Percentiles rank a stretch among this genome's conserved stretches.
Conservation (phyloP, 1,284 basidiomycete species). For the Vanrija sp. region DNA sequence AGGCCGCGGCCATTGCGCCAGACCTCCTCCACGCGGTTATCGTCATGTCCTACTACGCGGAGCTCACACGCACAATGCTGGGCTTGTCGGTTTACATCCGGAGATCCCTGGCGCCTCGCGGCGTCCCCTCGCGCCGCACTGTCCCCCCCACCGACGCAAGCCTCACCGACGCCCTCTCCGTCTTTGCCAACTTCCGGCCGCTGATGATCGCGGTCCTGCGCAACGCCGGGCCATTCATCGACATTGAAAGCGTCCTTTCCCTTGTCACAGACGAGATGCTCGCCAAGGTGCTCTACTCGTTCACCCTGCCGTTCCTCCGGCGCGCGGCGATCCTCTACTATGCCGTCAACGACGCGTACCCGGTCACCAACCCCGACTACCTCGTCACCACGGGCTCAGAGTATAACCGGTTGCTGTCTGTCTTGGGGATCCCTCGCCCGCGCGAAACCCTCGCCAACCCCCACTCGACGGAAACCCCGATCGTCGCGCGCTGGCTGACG, state of each 20-base stretch:
- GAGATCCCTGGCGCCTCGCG: constrained; percentile 31
- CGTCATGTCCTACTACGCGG: constrained; percentile 80
- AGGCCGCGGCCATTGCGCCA: constrained; percentile 80
- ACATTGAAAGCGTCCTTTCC: constrained; percentile 34
- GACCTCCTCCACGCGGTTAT: constrained; percentile 81
- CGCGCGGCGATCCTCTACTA: constrained; percentile 81
- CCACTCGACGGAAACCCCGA: constrained; percentile 56
- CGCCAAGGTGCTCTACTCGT: constrained; percentile 80
- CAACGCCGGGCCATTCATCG: constrained; percentile 39
- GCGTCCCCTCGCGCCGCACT: constrained; percentile 44
- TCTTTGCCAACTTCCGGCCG: constrained; percentile 35
- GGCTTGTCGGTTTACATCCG: constrained; percentile 57
- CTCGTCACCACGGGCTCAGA: constrained; percentile 55
- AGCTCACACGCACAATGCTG: constrained; percentile 76
- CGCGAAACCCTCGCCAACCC: constrained; percentile 67
- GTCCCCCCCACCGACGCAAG: constrained; percentile 36
- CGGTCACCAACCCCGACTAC: constrained; percentile 58
- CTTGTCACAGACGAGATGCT: constrained; percentile 51
- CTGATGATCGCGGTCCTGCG: constrained; percentile 48
- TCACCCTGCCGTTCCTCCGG: constrained; percentile 91
- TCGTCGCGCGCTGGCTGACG: constrained; percentile 45
- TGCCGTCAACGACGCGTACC: constrained; percentile 57
- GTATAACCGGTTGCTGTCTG: constrained; percentile 70
- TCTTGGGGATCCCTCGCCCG: constrained; percentile 73
- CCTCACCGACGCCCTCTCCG: constrained; percentile 27